Percentiles rank a stretch among this genome's conserved stretches.
These are phyloP conservation scores for Camelina laxa DNA, from an alignment of 345 rosid genomes.

Conservation along the genomic window DNA sequence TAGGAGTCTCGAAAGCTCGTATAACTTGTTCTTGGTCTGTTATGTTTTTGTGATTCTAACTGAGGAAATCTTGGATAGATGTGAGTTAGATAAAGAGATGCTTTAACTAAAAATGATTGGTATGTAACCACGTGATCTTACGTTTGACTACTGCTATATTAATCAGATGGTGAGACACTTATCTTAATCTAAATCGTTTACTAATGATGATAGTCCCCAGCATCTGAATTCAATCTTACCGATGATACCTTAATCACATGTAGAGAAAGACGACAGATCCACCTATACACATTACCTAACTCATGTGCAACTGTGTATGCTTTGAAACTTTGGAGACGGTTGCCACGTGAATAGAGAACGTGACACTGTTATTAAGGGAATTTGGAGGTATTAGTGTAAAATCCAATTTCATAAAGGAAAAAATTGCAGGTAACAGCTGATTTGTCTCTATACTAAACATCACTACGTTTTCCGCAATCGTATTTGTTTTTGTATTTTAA, in stretches of 20 bases:
- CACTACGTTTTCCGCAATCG: neutral
- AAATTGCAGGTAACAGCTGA: slow-evolving; percentile 42
- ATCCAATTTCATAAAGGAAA: slow-evolving; percentile 25
- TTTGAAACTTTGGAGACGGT: slow-evolving; percentile 36
- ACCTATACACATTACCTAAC: slow-evolving; percentile 31
- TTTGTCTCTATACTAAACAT: slow-evolving; percentile 38
- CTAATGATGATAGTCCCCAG: slow-evolving; percentile 17
- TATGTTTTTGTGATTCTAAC: neutral
- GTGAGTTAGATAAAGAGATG: slow-evolving; percentile 28
- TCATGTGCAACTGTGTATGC: slow-evolving; percentile 16
- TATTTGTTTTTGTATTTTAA: no score
- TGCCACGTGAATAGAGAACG: slow-evolving; percentile 43
- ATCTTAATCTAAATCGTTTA: slow-evolving; percentile 27
- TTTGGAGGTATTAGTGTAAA: slow-evolving; percentile 30
- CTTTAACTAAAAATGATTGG: slow-evolving; percentile 34
- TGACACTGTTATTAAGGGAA: slow-evolving; percentile 38
- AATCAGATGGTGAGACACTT: slow-evolving; percentile 26
- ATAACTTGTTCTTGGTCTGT: slow-evolving; percentile 5
- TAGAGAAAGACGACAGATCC: slow-evolving; percentile 37
- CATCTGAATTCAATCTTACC: neutral
- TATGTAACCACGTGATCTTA: slow-evolving; percentile 44
- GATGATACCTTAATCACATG: slow-evolving; percentile 18
- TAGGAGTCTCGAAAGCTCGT: slow-evolving; percentile 8
- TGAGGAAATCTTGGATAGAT: slow-evolving; percentile 17
- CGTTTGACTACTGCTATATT: slow-evolving; percentile 32